A percentile compares a stretch with the other conserved stretches of the same genome.
Conservation (phyloP, 202 grass and related monocot genomes). For the Zoysia matrella region DNA sequence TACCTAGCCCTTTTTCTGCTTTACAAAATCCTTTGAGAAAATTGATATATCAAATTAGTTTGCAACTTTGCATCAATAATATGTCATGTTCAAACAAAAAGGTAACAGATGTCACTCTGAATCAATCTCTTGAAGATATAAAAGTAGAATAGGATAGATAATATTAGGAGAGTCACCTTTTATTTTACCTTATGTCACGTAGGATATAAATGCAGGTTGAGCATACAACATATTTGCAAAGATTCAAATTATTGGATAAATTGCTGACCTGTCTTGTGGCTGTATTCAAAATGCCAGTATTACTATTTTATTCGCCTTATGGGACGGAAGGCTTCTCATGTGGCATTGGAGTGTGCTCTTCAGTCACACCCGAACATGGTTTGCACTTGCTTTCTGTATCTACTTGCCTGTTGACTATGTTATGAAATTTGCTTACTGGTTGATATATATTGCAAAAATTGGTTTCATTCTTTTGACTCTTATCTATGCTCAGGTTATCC, state of each 20-base stretch:
- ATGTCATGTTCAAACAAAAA: conserved; percentile 1
- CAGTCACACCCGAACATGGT: conserved; percentile 98
- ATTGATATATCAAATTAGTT: conserved; percentile 6
- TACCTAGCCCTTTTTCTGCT: background rate
- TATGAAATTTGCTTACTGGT: conserved; percentile 12
- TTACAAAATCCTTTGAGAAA: background rate
- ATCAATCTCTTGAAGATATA: background rate
- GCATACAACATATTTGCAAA: conserved; percentile 7
- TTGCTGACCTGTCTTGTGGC: conserved; percentile 20
- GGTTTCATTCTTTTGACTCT: background rate
- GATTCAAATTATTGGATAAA: conserved; percentile 26
- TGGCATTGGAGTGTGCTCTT: conserved; percentile 91
- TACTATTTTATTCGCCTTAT: conserved; percentile 99
- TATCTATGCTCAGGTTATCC: conserved; percentile 74
- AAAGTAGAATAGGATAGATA: conserved; percentile 12
- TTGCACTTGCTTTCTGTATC: conserved; percentile 21
- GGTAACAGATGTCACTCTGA: conserved; percentile 9
- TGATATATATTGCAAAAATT: too few species aligned
- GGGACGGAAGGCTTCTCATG: conserved; percentile 98
- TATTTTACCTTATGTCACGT: background rate
- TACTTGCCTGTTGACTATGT: conserved; percentile 1
- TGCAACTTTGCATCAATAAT: too few species aligned
- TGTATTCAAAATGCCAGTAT: conserved; percentile 65
- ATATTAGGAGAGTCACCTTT: background rate
- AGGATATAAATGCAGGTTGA: background rate